A percentile compares a stretch with the other conserved stretches of the same genome.
phyloP scores from a whole-genome alignment of 352 stramenopile genomes.

The Peronosclerospora sorghi region DNA sequence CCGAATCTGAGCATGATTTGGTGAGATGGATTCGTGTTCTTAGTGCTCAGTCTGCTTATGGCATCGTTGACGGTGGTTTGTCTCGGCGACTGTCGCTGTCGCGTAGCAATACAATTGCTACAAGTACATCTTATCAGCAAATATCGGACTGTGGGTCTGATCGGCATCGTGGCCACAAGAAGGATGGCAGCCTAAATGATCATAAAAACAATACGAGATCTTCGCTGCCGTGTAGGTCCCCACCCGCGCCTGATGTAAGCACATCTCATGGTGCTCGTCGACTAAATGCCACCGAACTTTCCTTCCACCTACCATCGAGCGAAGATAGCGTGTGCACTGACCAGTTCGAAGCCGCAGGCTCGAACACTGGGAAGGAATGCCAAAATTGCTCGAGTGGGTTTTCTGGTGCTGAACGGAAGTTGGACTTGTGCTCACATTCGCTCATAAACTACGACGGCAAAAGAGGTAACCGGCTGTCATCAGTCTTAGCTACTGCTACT shows the following conservation, averaged over 20 bases:
- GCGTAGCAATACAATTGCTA: constrained; percentile 23
- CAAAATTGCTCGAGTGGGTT: constrained; percentile 16
- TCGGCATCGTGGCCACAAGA: constrained; percentile 11
- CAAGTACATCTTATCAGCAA: constrained; percentile 15
- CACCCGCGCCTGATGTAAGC: constrained; percentile 4
- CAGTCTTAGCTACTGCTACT: constrained; percentile 6
- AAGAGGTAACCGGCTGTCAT: constrained; percentile 14
- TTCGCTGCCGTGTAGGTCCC: constrained; percentile 15
- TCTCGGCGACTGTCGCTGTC: constrained; percentile 6
- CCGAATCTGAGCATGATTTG: constrained; percentile 58
- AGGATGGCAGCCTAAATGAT: constrained; percentile 5
- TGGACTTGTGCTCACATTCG: constrained; percentile 17
- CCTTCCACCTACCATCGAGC: constrained; percentile 14
- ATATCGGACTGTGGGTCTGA: constrained; percentile 2
- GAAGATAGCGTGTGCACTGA: constrained; percentile 7
- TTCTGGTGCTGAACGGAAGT: constrained; percentile 4
- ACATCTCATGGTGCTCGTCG: constrained; percentile 11
- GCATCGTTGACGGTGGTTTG: constrained; percentile 14
- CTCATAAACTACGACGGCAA: constrained; percentile 20
- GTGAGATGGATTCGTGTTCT: constrained; percentile 56
- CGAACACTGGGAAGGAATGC: constrained; percentile 3
- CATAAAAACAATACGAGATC: constrained; percentile 11
- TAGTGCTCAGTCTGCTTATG: constrained; percentile 36
- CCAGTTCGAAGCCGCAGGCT: constrained; percentile 5
- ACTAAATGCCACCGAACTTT: constrained; percentile 17